Evolutionary conservation across 306 rosid genomes (phyloP).

Genomic region (Pyrus communis): DNA sequence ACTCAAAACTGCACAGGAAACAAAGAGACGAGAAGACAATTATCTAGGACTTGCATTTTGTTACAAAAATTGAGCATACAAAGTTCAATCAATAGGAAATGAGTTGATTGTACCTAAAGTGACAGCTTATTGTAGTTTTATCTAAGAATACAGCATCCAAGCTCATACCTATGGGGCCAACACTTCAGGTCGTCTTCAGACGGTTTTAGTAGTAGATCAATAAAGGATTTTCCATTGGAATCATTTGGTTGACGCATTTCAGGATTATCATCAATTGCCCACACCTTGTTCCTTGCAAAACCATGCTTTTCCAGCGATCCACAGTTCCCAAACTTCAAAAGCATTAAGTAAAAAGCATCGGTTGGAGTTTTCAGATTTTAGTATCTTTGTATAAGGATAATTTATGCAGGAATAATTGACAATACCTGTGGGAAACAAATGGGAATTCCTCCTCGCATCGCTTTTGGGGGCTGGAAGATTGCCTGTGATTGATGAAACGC

Average conservation of each 20-base stretch:
- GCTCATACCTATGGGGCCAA: conserved; percentile 68
- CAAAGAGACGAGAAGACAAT: neutral
- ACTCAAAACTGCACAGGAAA: conserved; percentile 60
- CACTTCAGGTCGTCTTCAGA: conserved; percentile 71
- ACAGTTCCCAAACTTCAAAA: conserved; percentile 72
- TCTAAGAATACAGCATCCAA: neutral
- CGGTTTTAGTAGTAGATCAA: conserved; percentile 70
- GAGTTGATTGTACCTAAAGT: neutral
- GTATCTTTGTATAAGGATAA: neutral
- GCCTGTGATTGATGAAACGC: conserved; percentile 37
- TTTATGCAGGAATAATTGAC: conserved; percentile 2
- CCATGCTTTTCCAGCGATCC: conserved; percentile 83
- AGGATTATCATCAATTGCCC: conserved; percentile 71
- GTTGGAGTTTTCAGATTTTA: neutral
- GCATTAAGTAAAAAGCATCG: conserved; percentile 16
- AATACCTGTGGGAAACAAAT: conserved; percentile 88
- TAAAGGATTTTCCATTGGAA: conserved; percentile 46
- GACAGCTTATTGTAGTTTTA: neutral
- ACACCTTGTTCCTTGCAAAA: conserved; percentile 83
- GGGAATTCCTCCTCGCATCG: conserved; percentile 84
- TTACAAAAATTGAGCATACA: too few species aligned
- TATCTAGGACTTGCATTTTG: neutral
- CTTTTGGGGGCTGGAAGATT: conserved; percentile 62
- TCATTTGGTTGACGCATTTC: conserved; percentile 47
- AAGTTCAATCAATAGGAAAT: neutral